These are phyloP conservation scores for Heliamphora pulchella DNA, from an alignment of 179 eudicot species.

Conservation along the genomic window DNA sequence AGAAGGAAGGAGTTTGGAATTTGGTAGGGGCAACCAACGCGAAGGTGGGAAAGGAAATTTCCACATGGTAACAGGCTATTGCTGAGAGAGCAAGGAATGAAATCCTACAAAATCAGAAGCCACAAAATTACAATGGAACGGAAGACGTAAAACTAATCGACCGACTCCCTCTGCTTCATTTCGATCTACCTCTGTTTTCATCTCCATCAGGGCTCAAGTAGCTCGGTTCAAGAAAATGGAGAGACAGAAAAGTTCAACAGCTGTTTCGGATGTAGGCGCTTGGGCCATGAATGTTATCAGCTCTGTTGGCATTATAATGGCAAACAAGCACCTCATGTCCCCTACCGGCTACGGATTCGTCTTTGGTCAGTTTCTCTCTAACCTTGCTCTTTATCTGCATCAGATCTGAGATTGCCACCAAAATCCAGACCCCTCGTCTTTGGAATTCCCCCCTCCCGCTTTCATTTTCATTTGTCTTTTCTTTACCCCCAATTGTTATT, in stretches of 20 bases:
- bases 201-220: not conserved
- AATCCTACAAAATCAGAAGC: not conserved
- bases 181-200: not conserved
- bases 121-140: not conserved
- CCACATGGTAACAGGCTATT: not conserved
- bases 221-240: constrained; percentile 32
- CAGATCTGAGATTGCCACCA: not conserved
- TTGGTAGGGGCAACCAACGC: not conserved
- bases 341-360: constrained; percentile 47
- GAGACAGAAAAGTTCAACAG: constrained; percentile 44
- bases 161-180: not conserved
- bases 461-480: not conserved
- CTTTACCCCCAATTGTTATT: not conserved
- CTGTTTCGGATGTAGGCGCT: constrained; percentile 59
- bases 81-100: not conserved
- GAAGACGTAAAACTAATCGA: not conserved
- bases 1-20: too few relatives aligned
- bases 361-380: constrained; percentile 34
- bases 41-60: not conserved
- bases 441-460: not conserved
- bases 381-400: not conserved
- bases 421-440: not conserved
- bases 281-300: constrained; percentile 75
- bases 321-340: constrained; percentile 74
- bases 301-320: constrained; percentile 72